Conservation (phyloP, 768 basidiomycete species). For the Imleria badia region DNA sequence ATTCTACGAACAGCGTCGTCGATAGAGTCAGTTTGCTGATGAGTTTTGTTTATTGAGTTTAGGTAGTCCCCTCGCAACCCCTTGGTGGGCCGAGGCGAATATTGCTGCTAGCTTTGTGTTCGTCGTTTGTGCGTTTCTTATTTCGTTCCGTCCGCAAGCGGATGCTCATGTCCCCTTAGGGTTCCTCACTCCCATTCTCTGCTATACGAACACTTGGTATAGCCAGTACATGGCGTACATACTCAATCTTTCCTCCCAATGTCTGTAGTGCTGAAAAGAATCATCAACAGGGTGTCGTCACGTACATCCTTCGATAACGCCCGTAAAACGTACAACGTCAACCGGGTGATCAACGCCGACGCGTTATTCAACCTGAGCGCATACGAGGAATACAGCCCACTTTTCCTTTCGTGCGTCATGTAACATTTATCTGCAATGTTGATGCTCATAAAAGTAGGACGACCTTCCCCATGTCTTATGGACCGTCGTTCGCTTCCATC, state of each 20-base stretch:
- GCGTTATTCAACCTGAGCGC: slow-evolving; percentile 53
- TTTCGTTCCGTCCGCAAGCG: slow-evolving; percentile 46
- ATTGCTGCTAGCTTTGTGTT: slow-evolving; percentile 59
- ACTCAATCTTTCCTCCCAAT: too few relatives aligned
- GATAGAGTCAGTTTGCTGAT: background rate
- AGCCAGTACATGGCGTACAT: slow-evolving; percentile 55
- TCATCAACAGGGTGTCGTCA: slow-evolving; percentile 50
- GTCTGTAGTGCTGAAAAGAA: background rate
- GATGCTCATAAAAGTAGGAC: slow-evolving; percentile 25
- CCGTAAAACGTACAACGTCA: slow-evolving; percentile 56
- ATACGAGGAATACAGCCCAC: slow-evolving; percentile 57
- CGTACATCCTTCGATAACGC: slow-evolving; percentile 67
- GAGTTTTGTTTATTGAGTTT: background rate
- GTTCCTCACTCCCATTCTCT: slow-evolving; percentile 61
- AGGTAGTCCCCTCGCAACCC: slow-evolving; percentile 63
- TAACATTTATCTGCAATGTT: background rate
- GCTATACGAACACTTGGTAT: slow-evolving; percentile 68
- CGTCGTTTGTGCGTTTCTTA: slow-evolving; percentile 55
- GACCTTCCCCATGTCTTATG: slow-evolving; percentile 78
- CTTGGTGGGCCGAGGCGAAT: slow-evolving; percentile 84
- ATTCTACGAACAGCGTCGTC: slow-evolving; percentile 18
- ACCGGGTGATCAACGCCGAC: slow-evolving; percentile 52
- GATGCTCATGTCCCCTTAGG: slow-evolving; percentile 45
- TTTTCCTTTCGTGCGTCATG: slow-evolving; percentile 50
- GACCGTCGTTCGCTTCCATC: slow-evolving; percentile 79